Evolutionary conservation across 2,329 filamentous ascomycete species (phyloP).

Genomic region (Chaetoscypha palmicola): DNA sequence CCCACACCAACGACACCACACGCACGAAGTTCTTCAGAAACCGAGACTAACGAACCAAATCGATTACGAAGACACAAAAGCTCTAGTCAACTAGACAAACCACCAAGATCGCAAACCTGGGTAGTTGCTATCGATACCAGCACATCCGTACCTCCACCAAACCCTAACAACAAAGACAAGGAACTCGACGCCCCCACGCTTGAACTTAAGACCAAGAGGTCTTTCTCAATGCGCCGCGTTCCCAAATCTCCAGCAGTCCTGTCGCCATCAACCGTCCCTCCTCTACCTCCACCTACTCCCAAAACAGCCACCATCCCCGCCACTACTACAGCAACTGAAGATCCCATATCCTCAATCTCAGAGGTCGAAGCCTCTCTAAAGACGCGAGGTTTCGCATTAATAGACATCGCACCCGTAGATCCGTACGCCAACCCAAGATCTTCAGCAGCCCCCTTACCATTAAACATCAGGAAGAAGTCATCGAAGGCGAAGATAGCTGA

Average conservation of each 20-base stretch:
- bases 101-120: neutral
- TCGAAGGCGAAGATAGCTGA: neutral
- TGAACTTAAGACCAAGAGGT: no score
- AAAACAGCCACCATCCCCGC: neutral
- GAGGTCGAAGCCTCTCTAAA: neutral
- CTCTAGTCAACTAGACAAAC: neutral
- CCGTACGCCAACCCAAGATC: no score
- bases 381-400: neutral
- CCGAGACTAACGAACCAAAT: neutral
- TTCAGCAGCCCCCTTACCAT: neutral
- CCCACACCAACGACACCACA: neutral
- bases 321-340: neutral
- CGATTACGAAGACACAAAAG: neutral
- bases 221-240: no score
- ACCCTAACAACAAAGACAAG: no score
- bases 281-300: no score
- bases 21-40: neutral
- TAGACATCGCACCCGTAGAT: neutral
- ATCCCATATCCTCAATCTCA: neutral
- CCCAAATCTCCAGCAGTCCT: no score
- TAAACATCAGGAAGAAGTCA: neutral
- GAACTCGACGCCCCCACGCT: no score
- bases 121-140: no score
- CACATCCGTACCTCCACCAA: no score
- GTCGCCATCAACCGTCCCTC: no score